Base-by-base conservation (phyloP, 345 rosid genomes). In the Excoecaria cochinchinensis region DNA sequence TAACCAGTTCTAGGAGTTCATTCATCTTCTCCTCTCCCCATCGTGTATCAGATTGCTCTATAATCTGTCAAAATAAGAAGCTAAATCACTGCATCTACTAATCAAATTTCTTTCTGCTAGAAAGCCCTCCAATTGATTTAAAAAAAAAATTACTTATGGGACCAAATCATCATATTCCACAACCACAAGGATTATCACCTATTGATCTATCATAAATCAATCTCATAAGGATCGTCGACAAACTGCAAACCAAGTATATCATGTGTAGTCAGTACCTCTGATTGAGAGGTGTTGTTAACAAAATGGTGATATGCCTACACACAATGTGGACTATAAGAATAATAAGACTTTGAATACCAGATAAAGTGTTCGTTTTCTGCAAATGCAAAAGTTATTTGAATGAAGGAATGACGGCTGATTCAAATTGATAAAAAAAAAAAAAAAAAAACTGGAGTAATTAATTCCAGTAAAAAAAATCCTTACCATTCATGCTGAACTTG, bases 1-100 rank as follows among this genome's bases (percentile, higher is more conserved):
- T 17, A 50, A 73, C 76, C 69, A 73, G 15, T 36, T 62, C 69
- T n/a, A 48, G 31, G 36, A 63, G 48, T 51, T 73, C 76, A 21
- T 62, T 47, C 46, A 62, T 7, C 36, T 11, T 2, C 38, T 19
- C 38, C 8, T 50, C 69, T 39, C 57, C 76, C 7, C 36, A 50
- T 16, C 76, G 76, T 13, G 5, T 8, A 2, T 73, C 76, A 21
- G 56, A 8, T 36, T 63, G 59, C 76, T 63, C 76, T 51, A 73
- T 19, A 15, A 62, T 19, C 76, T 73, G 76, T 64, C 8, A 50
- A 38, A 44, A 62, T 5, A 63, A 73, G 59, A 73, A 15, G 36
- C 56, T n/a, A 38, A 64, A 36, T 39, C 9, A 60, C 17, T 7
- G 19, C 38, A 42, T 25, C n/a, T 1, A 16, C 24, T 44, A 2